Percentiles rank a stretch among this genome's conserved stretches.
Evolutionary conservation across 768 basidiomycete species (phyloP).

Genomic region (Agaricus bisporus): DNA sequence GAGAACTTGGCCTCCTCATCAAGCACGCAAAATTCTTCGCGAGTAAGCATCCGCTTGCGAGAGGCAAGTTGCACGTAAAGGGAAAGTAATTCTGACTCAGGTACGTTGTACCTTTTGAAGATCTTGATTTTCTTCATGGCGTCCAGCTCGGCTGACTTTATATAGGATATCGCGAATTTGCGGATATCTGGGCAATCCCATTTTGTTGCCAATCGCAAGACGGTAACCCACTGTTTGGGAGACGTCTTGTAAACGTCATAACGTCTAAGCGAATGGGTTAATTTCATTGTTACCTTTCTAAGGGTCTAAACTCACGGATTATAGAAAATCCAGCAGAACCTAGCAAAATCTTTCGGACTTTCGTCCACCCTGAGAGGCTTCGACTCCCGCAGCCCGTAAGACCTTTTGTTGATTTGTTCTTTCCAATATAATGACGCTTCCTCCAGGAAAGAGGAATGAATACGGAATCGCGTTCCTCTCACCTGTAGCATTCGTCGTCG

Average conservation of each 20-base stretch:
- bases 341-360: constrained; percentile 31
- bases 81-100: not conserved
- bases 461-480: constrained; percentile 46
- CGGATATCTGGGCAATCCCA: constrained; percentile 1
- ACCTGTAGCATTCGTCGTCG: constrained; percentile 30
- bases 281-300: not conserved
- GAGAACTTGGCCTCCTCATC: not conserved
- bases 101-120: not conserved
- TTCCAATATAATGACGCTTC: constrained; percentile 49
- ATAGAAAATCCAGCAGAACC: constrained; percentile 50
- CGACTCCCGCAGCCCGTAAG: constrained; percentile 34
- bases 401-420: constrained; percentile 22
- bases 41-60: not conserved
- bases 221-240: not conserved
- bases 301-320: constrained; percentile 34
- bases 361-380: constrained; percentile 30
- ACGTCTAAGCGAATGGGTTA: not conserved
- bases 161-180: not conserved
- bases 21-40: not conserved
- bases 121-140: not conserved
- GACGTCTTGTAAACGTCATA: not conserved
- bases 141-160: not conserved
- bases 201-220: constrained; percentile 3
- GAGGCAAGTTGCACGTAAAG: not conserved
- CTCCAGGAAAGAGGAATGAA: constrained; percentile 57